phyloP scores from a whole-genome alignment of 768 basidiomycete genomes.

The Suillus tomentosus region DNA sequence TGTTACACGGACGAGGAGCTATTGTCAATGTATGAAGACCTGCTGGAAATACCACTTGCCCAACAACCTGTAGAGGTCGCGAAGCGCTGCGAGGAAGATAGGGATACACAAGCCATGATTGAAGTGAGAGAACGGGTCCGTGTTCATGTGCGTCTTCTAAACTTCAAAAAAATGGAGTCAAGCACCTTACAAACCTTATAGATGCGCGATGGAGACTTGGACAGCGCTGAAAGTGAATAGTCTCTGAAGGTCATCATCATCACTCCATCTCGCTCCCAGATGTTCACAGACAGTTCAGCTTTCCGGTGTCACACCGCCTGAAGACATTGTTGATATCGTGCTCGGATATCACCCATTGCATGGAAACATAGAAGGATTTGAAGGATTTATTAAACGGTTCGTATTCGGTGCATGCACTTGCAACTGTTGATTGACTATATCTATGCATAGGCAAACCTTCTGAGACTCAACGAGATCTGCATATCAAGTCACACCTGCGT shows the following conservation, averaged over 20 bases:
- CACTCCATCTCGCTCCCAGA: neutral
- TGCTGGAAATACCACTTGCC: slow-evolving; percentile 32
- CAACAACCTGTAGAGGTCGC: slow-evolving; percentile 13
- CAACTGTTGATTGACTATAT: slow-evolving; percentile 18
- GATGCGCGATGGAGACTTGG: slow-evolving; percentile 49
- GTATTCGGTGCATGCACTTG: slow-evolving; percentile 14
- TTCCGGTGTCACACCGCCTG: slow-evolving; percentile 43
- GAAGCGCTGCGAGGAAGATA: slow-evolving; percentile 12
- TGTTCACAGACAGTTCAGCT: slow-evolving; percentile 36
- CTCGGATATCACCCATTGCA: slow-evolving; percentile 50
- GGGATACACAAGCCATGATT: slow-evolving; percentile 21
- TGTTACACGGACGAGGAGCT: slow-evolving; percentile 40
- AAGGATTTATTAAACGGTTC: slow-evolving; percentile 44
- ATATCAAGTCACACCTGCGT: slow-evolving; percentile 65
- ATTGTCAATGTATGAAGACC: slow-evolving; percentile 41
- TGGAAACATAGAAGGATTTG: slow-evolving; percentile 48
- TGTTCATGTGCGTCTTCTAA: slow-evolving; percentile 42
- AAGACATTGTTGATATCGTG: slow-evolving; percentile 45
- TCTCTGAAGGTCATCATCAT: slow-evolving; percentile 50
- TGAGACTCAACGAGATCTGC: slow-evolving; percentile 64
- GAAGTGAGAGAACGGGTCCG: slow-evolving; percentile 36
- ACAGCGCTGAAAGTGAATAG: slow-evolving; percentile 50
- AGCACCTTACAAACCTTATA: slow-evolving; percentile 27
- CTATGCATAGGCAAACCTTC: slow-evolving; percentile 39
- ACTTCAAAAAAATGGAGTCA: neutral